Percentiles rank a stretch among this genome's conserved stretches.
These are phyloP conservation scores for Anthracocystis walkeri DNA, from an alignment of 1,284 basidiomycete genomes.

Conservation along the genomic window DNA sequence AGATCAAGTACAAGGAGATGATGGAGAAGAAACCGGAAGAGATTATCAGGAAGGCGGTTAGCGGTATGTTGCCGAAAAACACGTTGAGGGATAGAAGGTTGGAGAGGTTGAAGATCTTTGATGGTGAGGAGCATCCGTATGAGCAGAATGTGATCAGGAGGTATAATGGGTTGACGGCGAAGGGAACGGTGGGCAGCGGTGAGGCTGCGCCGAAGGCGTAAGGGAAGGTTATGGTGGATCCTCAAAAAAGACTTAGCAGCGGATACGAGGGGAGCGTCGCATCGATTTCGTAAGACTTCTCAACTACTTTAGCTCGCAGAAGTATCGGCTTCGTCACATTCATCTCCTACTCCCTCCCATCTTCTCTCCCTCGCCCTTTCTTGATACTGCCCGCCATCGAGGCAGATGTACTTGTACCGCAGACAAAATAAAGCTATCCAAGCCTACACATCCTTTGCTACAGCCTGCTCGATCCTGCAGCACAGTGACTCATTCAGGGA, in stretches of 20 bases:
- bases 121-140: conserved; percentile 64
- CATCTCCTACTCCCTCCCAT: neutral
- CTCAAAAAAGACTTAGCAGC: neutral
- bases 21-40: conserved; percentile 84
- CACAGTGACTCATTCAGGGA: too few relatives aligned
- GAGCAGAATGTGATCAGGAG: conserved; percentile 52
- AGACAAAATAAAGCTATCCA: neutral
- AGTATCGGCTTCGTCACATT: neutral
- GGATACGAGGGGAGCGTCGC: neutral
- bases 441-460: neutral
- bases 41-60: conserved; percentile 67
- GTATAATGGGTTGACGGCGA: conserved; percentile 11
- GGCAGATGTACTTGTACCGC: conserved; percentile 9
- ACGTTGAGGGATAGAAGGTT: conserved; percentile 66
- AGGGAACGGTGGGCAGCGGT: neutral
- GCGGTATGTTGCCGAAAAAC: conserved; percentile 70
- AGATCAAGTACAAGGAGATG: conserved; percentile 65
- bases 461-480: neutral
- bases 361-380: neutral
- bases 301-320: neutral
- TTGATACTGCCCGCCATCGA: neutral
- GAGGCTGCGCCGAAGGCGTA: conserved; percentile 23
- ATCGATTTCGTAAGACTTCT: neutral
- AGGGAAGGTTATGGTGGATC: neutral
- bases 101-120: conserved; percentile 66